Evolutionary conservation across 164 flowering plant genomes (phyloP), one percentile per base, ranked within the genome.

Genomic region (Vitis cinerea): DNA sequence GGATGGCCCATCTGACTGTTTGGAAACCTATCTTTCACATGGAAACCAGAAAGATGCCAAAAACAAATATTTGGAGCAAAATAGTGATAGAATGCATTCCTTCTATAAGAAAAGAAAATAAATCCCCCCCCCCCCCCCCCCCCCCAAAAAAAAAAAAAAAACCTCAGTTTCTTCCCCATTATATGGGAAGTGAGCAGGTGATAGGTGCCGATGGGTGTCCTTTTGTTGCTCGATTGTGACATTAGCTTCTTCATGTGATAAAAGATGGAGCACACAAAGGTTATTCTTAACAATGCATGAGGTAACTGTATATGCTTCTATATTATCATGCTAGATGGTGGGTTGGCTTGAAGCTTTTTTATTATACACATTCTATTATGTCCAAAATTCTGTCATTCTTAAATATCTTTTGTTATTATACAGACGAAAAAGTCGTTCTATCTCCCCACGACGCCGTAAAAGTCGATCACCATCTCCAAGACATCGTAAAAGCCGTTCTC

Each of bases 391-490:
- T 44, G 63, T 71, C 55, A 72, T 80, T 56, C 79, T 78, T 61
- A 74, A 29, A 51, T 19, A 11, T 17, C 67, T 77, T 14, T 75
- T 52, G 61, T 66, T 55, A 62, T 69, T 74, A 37, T 65, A 75
- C 86, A 95, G 99, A 80, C 75, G 92, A 44, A 87, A 79, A 77
- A 92, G 93, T 76, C 89, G 88, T 60, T 95, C 99, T 64, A 72
- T 73, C 59, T 84, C 93, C 9, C 90, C 90, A 50, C 74, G 88
- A 30, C 86, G 88, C 19, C 88, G 83, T 54, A 85, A 77, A 81
- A 92, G 90, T 77, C 93, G 87, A 64, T 88, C 99, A 51, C 90
- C 93, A 37, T 66, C 89, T 65, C 74, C 77, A 44, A 91, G 86
- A 76, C 89, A 84, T 29, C 89, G 77, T 59, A 92, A 77, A 77